Percentiles rank a stretch among this genome's conserved stretches.
Evolutionary conservation across 371 early-diverging fungal genomes (phyloP).

Genomic region (Racocetra persica): DNA sequence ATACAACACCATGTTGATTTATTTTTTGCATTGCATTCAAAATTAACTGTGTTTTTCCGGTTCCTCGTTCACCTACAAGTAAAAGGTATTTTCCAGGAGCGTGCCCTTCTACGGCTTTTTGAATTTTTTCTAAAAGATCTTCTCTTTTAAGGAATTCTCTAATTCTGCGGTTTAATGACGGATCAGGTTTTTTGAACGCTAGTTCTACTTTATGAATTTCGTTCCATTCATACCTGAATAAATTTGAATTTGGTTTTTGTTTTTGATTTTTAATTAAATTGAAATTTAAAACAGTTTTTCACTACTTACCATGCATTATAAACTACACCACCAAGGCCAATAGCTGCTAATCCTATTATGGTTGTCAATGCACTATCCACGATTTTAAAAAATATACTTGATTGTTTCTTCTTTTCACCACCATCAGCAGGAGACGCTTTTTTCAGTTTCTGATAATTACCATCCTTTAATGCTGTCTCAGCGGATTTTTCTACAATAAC

Average conservation of each 20-base stretch:
- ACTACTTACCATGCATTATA: constrained; percentile 31
- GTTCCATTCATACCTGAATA: constrained; percentile 40
- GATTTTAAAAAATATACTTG: constrained; percentile 13
- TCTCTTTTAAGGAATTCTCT: constrained; percentile 23
- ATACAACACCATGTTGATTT: constrained; percentile 38
- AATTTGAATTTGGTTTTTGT: background rate
- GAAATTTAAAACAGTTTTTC: background rate
- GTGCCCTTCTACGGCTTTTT: background rate
- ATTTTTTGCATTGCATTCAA: constrained; percentile 41
- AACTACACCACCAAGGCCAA: constrained; percentile 38
- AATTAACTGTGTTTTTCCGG: constrained; percentile 42
- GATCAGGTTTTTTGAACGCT: constrained; percentile 12
- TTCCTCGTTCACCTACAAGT: constrained; percentile 41
- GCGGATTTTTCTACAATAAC: constrained; percentile 42
- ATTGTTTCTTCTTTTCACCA: background rate
- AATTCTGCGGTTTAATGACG: constrained; percentile 25
- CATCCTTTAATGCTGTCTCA: constrained; percentile 37
- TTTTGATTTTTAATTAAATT: background rate
- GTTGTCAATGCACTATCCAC: constrained; percentile 43
- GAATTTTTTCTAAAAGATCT: constrained; percentile 20
- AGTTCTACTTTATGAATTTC: constrained; percentile 33
- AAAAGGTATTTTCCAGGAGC: constrained; percentile 22
- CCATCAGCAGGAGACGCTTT: background rate
- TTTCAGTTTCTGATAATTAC: background rate
- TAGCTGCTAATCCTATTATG: constrained; percentile 41